phyloP scores from a whole-genome alignment of 2,329 filamentous ascomycete genomes.

The Xylaria sp. region DNA sequence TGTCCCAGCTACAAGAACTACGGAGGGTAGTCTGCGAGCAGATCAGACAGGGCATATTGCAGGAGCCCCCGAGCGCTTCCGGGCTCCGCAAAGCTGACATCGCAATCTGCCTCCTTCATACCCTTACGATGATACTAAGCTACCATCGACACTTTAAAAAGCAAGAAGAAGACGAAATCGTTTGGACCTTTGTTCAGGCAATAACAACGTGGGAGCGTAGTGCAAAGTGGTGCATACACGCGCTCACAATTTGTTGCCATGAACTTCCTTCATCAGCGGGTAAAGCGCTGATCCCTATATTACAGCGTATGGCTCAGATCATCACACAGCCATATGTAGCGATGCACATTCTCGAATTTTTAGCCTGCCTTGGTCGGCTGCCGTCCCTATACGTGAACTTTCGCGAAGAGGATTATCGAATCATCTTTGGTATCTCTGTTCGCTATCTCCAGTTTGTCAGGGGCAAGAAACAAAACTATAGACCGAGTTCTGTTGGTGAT shows the following conservation, averaged over 20 bases:
- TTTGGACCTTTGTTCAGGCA: conserved; percentile 85
- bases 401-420: conserved; percentile 89
- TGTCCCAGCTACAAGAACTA: conserved; percentile 78
- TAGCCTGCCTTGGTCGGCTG: conserved; percentile 87
- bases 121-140: conserved; percentile 86
- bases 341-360: conserved; percentile 93
- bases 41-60: conserved; percentile 78
- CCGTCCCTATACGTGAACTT: conserved; percentile 89
- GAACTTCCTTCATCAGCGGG: conserved; percentile 89
- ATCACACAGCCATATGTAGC: conserved; percentile 93
- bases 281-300: conserved; percentile 83
- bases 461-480: conserved; percentile 66
- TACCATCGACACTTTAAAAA: conserved; percentile 89
- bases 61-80: conserved; percentile 81
- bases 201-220: conserved; percentile 87
- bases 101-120: conserved; percentile 87
- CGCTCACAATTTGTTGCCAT: conserved; percentile 92
- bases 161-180: conserved; percentile 87
- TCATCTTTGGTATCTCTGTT: conserved; percentile 94
- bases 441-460: conserved; percentile 90
- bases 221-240: conserved; percentile 93
- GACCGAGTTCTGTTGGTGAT: conserved; percentile 59
- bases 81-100: conserved; percentile 88
- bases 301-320: conserved; percentile 94
- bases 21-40: conserved; percentile 83